Conservation (phyloP, 371 early-diverging fungal genomes). For the Choanephora cucurbitarum region DNA sequence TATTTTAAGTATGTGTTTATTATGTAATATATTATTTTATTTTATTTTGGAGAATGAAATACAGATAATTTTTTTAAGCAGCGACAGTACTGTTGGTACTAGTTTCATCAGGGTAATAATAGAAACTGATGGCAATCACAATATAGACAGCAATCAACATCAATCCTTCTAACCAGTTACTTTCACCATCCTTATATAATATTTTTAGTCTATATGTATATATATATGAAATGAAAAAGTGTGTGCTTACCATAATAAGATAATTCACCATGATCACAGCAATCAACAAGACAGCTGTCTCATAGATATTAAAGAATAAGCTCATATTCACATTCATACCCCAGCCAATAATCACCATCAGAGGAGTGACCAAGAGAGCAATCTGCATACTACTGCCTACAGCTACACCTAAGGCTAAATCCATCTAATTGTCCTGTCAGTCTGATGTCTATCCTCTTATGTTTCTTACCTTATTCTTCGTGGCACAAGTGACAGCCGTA, state of each 20-base stretch:
- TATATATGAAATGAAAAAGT: constrained; percentile 6
- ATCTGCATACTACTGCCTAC: constrained; percentile 93
- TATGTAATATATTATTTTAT: no score
- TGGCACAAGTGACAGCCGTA: constrained; percentile 80
- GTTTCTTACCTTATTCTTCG: constrained; percentile 76
- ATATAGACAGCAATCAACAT: constrained; percentile 74
- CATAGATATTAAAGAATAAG: constrained; percentile 79
- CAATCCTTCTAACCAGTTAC: constrained; percentile 86
- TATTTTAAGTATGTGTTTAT: no score
- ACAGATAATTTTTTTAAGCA: no score
- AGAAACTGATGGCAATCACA: constrained; percentile 81
- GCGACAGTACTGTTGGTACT: no score
- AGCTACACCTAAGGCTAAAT: constrained; percentile 83
- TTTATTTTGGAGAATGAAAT: no score
- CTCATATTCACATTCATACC: constrained; percentile 74
- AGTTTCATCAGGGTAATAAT: constrained; percentile 56
- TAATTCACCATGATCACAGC: constrained; percentile 85
- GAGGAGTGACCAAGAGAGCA: constrained; percentile 84
- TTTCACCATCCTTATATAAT: constrained; percentile 73
- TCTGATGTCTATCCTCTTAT: no score
- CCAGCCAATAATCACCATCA: constrained; percentile 90
- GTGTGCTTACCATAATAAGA: constrained; percentile 54
- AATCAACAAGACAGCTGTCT: constrained; percentile 80
- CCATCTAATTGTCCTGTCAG: no score
- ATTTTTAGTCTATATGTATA: no score